Base-by-base conservation (phyloP, 2,329 filamentous ascomycete species). In the Trichoderma hamatum region DNA sequence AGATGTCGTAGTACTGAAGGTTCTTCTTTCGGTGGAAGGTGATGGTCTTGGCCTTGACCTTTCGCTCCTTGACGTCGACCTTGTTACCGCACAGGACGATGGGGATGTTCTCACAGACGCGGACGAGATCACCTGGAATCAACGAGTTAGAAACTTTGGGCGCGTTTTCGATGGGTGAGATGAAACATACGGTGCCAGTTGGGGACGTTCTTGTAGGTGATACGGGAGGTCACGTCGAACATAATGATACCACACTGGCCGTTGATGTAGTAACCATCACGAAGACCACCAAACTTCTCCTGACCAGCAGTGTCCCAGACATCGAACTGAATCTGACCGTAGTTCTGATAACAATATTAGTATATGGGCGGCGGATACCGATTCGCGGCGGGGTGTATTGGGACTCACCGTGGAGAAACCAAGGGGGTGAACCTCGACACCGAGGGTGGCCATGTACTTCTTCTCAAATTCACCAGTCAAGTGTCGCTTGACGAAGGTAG, bases 1-100 rank as follows among this genome's bases (percentile, higher is more conserved):
- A 97, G 82, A 98, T 98, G 78, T 98, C 96, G 89, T 99, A 99
- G 90, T 98, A 99, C 86, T 99, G 96, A 65, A 99, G 91, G 86
- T 98, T 99, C 91, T 99, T 99, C 93, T 99, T 99, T 85, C 96
- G 93, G 89, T 99, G 96, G 92, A 99, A 99, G 75, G 96, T 99
- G 85, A 99, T 99, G 81, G 95, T 96, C 93, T 99, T 99, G 81
- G 96, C 96, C 91, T 99, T 99, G 82, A 99, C 96, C 87, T 99
- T 99, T 84, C 96, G 93, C 90, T 99, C 96, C 92, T 99, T 99
- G 74, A 99, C 96, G 80, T 99, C 95, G 82, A 99, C 95, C 90
- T 99, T 99, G 92, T 99, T 99, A 80, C 95, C 95, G 83, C 90
- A 94, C 74, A 99, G 92, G 78, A 98, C 96, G 79, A 99, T 98